Evolutionary conservation across 805 yeast species (phyloP), one percentile per base, ranked within the genome.

Genomic region (Alloascoidea africana): DNA sequence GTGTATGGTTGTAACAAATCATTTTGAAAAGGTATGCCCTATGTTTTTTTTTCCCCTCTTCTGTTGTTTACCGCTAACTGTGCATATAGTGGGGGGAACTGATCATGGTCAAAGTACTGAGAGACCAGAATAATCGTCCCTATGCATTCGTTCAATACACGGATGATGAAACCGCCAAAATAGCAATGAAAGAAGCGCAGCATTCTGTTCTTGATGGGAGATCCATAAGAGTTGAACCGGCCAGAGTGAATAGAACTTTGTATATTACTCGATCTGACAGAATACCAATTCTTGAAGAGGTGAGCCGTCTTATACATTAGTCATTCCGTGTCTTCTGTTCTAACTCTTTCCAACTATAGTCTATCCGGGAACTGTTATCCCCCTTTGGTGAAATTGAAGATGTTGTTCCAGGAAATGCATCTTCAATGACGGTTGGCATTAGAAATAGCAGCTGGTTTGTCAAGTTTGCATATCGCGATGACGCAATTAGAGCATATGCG

Each of bases 141-240:
- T 86, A 86, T 57, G 95, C 95, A 0, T 86, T 86, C 65, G 94
- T 86, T 35, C 96, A 86, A 58, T 86, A 81, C 53, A 62, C 72
- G 5, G 71, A 62, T 40, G 91, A 80, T 44, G 62, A 58, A 5
- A 89, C 80, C 45, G 86, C 94, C 3, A 63, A 66, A 42, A 51
- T 44, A 3, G 96, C 95, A 1, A 66, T 85, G 38, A 56, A 53
- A 14, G 63, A 65, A 42, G 94, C 85, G 6, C 89, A 82, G 48
- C 75, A 76, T 40, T 65, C 84, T 4, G 54, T 62, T 4, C 56
- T 86, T 36, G 74, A 82, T 52, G 93, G 86, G 11, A 67, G 94
- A 52, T 62, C 73, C 3, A n/a, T 89, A 34, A 68, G 96, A 39
- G 83, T 94, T 58, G 96, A 89, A 57, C 76, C 76, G 14, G 97